Evolutionary conservation across 2,329 filamentous ascomycete species (phyloP), one percentile per base, ranked within the genome.

Genomic region (Erysiphe neolycopersici): DNA sequence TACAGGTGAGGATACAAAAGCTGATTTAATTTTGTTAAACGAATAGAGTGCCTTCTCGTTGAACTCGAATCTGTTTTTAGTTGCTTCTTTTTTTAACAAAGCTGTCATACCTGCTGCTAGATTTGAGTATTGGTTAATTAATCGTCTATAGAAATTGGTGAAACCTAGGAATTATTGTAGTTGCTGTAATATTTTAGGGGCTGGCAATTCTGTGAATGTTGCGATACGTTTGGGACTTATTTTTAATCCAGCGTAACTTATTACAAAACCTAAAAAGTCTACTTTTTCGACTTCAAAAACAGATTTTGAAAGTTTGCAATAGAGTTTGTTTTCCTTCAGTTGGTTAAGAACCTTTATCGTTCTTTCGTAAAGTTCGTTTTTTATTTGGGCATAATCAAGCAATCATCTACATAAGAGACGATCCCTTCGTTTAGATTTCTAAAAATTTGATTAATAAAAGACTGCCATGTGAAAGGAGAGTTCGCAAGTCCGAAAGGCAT

Each of bases 241-340:
- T 42, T 19, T 42, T 33, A 42, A 31, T n/a, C 40, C 30, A 19
- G 18, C 29, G 17, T 32, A 2, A 18, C 14, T 14, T 35, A 42
- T 35, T 16, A 42, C 17, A 42, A 42, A 42, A 19, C 29, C 40
- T 18, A 42, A 35, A 22, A 33, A 42, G 19, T 33, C 30, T 13
- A 42, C 40, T 35, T 42, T 29, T 19, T 32, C 30, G 4, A 32
- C 14, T 30, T 41, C 39, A 32, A 41, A 41, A 11, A 29, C 22
- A 17, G 26, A 41, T 41, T 41, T 41, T n/a, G 26, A 32, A 30
- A 41, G 39, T 41, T 41, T 41, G n/a, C 39, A 41, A 41, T 41
- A 41, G 12, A 31, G 26, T 29, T 32, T 41, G 39, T 41, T 41
- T 32, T 41, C 19, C 14, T 22, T 32, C 10, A 41, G 26, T 41